Evolutionary conservation across 192 early-diverging fungal genomes (phyloP).

Genomic region (Jimgerdemannia lactiflua): DNA sequence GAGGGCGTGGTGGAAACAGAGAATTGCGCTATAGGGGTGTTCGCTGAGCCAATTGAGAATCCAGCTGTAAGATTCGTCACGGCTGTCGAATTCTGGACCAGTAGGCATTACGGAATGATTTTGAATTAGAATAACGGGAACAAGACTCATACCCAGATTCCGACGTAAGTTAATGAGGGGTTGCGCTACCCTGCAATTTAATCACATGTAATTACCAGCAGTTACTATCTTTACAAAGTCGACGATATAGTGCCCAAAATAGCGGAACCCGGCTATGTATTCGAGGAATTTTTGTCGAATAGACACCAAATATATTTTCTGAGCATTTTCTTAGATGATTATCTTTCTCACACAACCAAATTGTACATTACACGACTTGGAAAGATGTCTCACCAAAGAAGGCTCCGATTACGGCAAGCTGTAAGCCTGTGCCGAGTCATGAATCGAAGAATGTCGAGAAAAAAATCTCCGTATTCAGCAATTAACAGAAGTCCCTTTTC

Average conservation of each 20-base stretch:
- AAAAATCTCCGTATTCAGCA: no score
- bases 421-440: conserved; percentile 15
- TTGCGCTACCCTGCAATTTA: no score
- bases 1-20: conserved; percentile 47
- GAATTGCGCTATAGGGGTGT: conserved; percentile 42
- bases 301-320: conserved; percentile 3
- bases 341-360: background rate
- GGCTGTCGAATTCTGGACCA: conserved; percentile 41
- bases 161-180: no score
- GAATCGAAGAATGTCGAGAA: background rate
- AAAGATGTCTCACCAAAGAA: background rate
- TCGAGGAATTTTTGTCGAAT: background rate
- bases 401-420: background rate
- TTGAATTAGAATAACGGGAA: no score
- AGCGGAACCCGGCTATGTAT: conserved; percentile 22
- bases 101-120: no score
- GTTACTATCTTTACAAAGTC: conserved; percentile 49
- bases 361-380: background rate
- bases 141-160: no score
- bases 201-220: conserved; percentile 7
- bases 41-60: conserved; percentile 50
- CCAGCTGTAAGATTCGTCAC: conserved; percentile 52
- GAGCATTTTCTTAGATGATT: background rate
- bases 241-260: conserved; percentile 36
- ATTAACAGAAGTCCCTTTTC: background rate